Conservation (phyloP, 768 basidiomycete species). For the Termitomyces sp. region DNA sequence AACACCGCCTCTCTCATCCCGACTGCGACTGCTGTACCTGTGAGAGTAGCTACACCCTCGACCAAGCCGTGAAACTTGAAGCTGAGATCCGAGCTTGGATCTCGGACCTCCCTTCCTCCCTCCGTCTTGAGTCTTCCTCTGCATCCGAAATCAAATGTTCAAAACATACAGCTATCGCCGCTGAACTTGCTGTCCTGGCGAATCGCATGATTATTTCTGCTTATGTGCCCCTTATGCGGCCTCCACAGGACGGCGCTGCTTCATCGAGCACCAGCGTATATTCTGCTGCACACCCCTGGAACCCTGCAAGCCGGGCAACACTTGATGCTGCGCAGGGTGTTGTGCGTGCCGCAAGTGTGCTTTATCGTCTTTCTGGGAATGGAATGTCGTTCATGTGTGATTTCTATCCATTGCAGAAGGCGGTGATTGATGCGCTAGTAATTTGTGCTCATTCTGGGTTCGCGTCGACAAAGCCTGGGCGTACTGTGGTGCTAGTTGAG, state of each 20-base stretch:
- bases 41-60: conserved; percentile 46
- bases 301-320: conserved; percentile 51
- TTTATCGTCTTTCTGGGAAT: conserved; percentile 26
- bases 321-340: conserved; percentile 64
- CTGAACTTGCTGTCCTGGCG: conserved; percentile 49
- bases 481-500: conserved; percentile 15
- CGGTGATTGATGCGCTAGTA: conserved; percentile 62
- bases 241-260: conserved; percentile 1
- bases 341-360: conserved; percentile 41
- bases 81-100: conserved; percentile 51
- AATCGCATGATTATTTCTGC: conserved; percentile 57
- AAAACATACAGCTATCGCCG: conserved; percentile 39
- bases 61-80: conserved; percentile 56
- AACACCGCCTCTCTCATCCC: conserved; percentile 39
- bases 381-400: conserved; percentile 32
- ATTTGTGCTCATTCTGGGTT: conserved; percentile 59
- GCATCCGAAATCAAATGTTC: conserved; percentile 30
- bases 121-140: conserved; percentile 24
- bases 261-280: conserved; percentile 8
- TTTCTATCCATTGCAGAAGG: conserved; percentile 54
- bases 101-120: conserved; percentile 41
- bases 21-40: conserved; percentile 19
- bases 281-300: conserved; percentile 24
- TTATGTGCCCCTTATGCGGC: conserved; percentile 61
- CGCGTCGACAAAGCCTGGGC: conserved; percentile 25